phyloP scores from a whole-genome alignment of 495 filamentous ascomycete species.

The Neurospora tetraspora region DNA sequence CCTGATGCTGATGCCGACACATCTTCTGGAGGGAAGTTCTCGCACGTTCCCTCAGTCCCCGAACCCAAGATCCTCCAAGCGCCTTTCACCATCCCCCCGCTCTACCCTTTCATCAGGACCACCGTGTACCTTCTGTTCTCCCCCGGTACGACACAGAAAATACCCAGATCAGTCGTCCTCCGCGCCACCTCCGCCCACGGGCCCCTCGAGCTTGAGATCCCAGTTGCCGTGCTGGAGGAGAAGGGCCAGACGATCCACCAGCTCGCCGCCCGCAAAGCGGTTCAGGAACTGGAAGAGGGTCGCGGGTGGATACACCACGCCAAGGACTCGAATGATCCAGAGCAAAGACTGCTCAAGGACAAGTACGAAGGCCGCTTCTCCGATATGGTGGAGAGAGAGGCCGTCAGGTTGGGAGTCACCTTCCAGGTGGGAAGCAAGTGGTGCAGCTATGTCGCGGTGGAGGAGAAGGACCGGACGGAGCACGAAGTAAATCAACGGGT shows the following conservation, averaged over 20 bases:
- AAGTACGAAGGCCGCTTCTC: conserved; percentile 37
- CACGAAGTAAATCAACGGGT: background rate
- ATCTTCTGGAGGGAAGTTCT: conserved; percentile 25
- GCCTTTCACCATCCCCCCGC: conserved; percentile 49
- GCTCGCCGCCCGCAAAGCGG: conserved; percentile 56
- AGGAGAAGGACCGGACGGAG: conserved; percentile 22
- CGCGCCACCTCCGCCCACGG: conserved; percentile 42
- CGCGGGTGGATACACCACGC: conserved; percentile 54
- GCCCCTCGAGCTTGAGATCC: conserved; percentile 51
- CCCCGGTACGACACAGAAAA: conserved; percentile 31
- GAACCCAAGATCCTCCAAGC: conserved; percentile 50
- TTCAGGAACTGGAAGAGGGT: conserved; percentile 57
- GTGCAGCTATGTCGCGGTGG: conserved; percentile 61
- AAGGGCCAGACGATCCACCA: conserved; percentile 54
- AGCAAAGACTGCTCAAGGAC: conserved; percentile 37
- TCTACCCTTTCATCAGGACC: conserved; percentile 54
- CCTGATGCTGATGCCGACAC: conserved; percentile 18
- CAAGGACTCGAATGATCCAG: conserved; percentile 23
- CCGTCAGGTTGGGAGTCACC: conserved; percentile 48
- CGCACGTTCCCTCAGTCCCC: conserved; percentile 38
- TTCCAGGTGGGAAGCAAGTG: conserved; percentile 59
- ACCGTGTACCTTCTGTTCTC: conserved; percentile 54
- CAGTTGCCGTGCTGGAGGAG: conserved; percentile 38
- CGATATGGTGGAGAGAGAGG: conserved; percentile 52
- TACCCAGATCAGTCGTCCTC: conserved; percentile 46